These are phyloP conservation scores for Xylaria multiplex DNA, from an alignment of 2,329 filamentous ascomycete genomes.

Conservation along the genomic window DNA sequence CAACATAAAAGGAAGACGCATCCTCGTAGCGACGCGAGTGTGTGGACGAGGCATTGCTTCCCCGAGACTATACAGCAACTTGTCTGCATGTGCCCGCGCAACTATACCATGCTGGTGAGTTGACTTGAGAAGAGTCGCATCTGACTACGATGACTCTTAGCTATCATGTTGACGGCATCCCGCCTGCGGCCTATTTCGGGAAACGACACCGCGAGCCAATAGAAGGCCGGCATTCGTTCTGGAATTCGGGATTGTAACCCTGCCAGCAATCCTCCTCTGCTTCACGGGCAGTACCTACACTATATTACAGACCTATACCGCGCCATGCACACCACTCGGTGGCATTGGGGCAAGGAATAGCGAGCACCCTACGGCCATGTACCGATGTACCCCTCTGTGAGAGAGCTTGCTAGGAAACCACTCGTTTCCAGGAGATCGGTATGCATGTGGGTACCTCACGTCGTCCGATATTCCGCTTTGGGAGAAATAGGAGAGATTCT, in stretches of 20 bases:
- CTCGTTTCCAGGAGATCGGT: conserved; percentile 23
- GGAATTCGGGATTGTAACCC: conserved; percentile 11
- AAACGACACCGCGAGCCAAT: conserved; percentile 25
- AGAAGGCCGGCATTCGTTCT: conserved; percentile 16
- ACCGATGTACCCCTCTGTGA: conserved; percentile 8
- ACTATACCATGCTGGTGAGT: conserved; percentile 10
- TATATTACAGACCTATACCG: background rate
- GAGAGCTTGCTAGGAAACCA: conserved; percentile 3
- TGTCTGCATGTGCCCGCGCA: conserved; percentile 6
- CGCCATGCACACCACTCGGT: background rate
- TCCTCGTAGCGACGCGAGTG: conserved; percentile 24
- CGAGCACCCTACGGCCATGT: background rate
- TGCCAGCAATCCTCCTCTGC: conserved; percentile 13
- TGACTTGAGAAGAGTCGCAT: conserved; percentile 18
- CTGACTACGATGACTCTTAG: background rate
- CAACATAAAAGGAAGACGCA: conserved; percentile 38
- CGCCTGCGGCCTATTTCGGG: conserved; percentile 32
- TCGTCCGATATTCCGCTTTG: background rate
- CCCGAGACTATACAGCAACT: conserved; percentile 25
- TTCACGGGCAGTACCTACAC: conserved; percentile 15
- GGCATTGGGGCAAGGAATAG: conserved; percentile 13
- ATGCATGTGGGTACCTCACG: conserved; percentile 19
- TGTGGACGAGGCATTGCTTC: conserved; percentile 1
- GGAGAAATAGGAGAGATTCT: conserved; percentile 6
- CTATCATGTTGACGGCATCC: conserved; percentile 17